Conservation (phyloP, 345 rosid genomes). For the Cardamine resedifolia region DNA sequence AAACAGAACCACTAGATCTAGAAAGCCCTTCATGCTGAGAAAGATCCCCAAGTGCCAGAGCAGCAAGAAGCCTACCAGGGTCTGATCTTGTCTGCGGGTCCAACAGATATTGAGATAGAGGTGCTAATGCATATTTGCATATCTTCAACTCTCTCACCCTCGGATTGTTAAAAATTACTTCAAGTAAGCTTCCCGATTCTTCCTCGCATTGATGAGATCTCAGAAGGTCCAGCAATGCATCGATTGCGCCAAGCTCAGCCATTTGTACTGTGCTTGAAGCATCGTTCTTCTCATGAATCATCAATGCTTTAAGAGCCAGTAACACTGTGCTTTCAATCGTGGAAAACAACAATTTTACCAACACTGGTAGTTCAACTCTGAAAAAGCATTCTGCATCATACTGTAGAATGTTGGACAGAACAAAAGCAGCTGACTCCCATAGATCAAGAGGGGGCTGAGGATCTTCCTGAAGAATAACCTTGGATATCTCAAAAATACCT, state of each 20-base stretch:
- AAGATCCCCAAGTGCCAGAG: conserved; percentile 83
- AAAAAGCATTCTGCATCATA: conserved; percentile 60
- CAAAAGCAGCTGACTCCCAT: conserved; percentile 90
- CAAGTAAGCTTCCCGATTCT: conserved; percentile 77
- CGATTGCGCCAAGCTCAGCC: conserved; percentile 79
- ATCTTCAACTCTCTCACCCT: conserved; percentile 81
- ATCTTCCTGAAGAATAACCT: conserved; percentile 85
- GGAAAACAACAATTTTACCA: conserved; percentile 77
- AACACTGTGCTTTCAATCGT: conserved; percentile 64
- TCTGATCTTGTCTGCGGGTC: conserved; percentile 91
- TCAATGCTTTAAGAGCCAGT: conserved; percentile 67
- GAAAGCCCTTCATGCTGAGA: conserved; percentile 88
- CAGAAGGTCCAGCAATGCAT: conserved; percentile 68
- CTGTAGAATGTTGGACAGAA: conserved; percentile 63
- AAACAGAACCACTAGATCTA: conserved; percentile 77
- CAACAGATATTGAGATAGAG: conserved; percentile 80
- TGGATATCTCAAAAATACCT: conserved; percentile 79
- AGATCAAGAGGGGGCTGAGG: conserved; percentile 73
- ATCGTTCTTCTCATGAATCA: conserved; percentile 64
- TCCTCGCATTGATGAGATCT: conserved; percentile 93
- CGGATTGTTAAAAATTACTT: conserved; percentile 76
- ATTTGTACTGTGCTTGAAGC: conserved; percentile 72
- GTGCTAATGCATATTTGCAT: conserved; percentile 78
- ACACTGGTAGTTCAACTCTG: conserved; percentile 72
- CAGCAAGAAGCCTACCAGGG: conserved; percentile 78